Evolutionary conservation across 345 rosid species (phyloP).

Genomic region (Viola odorata): DNA sequence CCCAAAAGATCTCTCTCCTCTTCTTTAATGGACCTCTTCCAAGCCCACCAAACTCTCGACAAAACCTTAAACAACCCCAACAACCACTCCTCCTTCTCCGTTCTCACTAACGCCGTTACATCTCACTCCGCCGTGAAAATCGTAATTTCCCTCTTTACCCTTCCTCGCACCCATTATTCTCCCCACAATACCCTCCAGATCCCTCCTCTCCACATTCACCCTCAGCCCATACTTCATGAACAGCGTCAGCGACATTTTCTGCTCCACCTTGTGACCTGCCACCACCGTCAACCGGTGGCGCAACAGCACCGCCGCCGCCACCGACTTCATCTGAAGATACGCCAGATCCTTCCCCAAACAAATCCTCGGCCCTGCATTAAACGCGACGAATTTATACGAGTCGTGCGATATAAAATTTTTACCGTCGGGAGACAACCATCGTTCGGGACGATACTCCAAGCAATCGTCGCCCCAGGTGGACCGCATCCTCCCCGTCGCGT

Average conservation of each 20-base stretch:
- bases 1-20: background rate
- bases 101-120: slow-evolving; percentile 23
- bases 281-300: slow-evolving; percentile 63
- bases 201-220: slow-evolving; percentile 59
- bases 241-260: slow-evolving; percentile 91
- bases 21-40: slow-evolving; percentile 11
- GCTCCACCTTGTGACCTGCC: slow-evolving; percentile 79
- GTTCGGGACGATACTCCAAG: slow-evolving; percentile 70
- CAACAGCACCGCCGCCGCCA: slow-evolving; percentile 68
- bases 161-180: slow-evolving; percentile 15
- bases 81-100: slow-evolving; percentile 7
- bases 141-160: slow-evolving; percentile 13
- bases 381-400: slow-evolving; percentile 77
- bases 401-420: slow-evolving; percentile 49
- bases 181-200: slow-evolving; percentile 35
- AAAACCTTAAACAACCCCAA: slow-evolving; percentile 25
- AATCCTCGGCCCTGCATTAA: slow-evolving; percentile 89
- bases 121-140: no score
- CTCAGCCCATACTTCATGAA: slow-evolving; percentile 84
- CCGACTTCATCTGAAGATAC: slow-evolving; percentile 86
- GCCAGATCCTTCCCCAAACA: slow-evolving; percentile 86
- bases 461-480: slow-evolving; percentile 92
- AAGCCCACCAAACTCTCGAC: slow-evolving; percentile 14
- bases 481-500: slow-evolving; percentile 84
- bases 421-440: slow-evolving; percentile 73